Conservation (phyloP, 352 stramenopile species). For the Phytophthora agathidicida region DNA sequence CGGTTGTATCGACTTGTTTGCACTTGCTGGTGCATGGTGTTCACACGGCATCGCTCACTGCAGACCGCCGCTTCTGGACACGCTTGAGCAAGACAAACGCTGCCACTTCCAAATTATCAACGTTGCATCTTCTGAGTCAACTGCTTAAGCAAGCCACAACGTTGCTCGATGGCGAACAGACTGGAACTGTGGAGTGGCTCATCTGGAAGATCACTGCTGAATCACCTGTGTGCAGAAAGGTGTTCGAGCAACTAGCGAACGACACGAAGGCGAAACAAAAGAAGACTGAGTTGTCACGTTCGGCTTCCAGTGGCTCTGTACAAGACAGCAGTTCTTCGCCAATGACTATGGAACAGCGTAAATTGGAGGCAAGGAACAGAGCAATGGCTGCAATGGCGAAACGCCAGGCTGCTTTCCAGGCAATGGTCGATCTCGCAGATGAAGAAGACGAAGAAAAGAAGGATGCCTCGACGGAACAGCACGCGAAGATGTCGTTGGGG, state of each 20-base stretch:
- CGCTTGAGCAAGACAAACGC: slow-evolving; percentile 44
- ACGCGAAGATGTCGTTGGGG: slow-evolving; percentile 28
- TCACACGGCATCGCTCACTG: slow-evolving; percentile 49
- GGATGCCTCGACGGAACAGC: slow-evolving; percentile 33
- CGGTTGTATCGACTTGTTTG: slow-evolving; percentile 82
- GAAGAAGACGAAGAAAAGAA: slow-evolving; percentile 44
- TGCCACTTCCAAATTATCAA: slow-evolving; percentile 44
- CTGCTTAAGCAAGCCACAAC: slow-evolving; percentile 50
- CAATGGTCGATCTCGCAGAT: slow-evolving; percentile 75
- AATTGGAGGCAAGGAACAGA: slow-evolving; percentile 78
- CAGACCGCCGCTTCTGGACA: slow-evolving; percentile 54
- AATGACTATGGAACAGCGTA: slow-evolving; percentile 75
- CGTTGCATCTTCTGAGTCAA: slow-evolving; percentile 59
- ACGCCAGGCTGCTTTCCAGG: slow-evolving; percentile 84
- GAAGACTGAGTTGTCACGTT: slow-evolving; percentile 17
- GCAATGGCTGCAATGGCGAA: slow-evolving; percentile 82
- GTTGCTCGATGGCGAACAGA: slow-evolving; percentile 78
- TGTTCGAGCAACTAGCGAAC: slow-evolving; percentile 42
- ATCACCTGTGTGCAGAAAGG: slow-evolving; percentile 47
- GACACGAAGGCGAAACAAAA: slow-evolving; percentile 36
- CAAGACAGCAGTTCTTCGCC: slow-evolving; percentile 17
- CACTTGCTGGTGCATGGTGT: slow-evolving; percentile 84
- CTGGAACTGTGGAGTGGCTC: slow-evolving; percentile 76
- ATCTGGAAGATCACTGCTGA: slow-evolving; percentile 60
- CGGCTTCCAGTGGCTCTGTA: neutral